phyloP scores from a whole-genome alignment of 2,329 filamentous ascomycete species.

The Botrytis squamosa region DNA sequence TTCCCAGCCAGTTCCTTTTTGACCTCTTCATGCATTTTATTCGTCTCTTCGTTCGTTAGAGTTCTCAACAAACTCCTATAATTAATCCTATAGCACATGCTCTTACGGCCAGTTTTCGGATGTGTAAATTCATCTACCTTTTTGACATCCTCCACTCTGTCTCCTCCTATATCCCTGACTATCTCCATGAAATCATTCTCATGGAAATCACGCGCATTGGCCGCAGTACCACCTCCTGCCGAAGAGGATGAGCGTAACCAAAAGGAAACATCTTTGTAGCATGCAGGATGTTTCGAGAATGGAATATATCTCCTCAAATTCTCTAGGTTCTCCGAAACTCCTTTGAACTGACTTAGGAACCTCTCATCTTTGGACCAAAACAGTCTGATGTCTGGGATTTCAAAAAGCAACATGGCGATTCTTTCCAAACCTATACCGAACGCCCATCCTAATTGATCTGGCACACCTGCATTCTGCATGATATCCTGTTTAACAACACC shows the following conservation, averaged over 20 bases:
- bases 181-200: slow-evolving; percentile 98
- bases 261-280: slow-evolving; percentile 90
- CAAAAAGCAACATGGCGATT: slow-evolving; percentile 96
- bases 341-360: slow-evolving; percentile 82
- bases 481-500: slow-evolving; percentile 85
- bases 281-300: slow-evolving; percentile 88
- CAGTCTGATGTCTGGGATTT: slow-evolving; percentile 91
- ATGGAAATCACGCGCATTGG: slow-evolving; percentile 61
- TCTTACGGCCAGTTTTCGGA: slow-evolving; percentile 78
- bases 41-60: slow-evolving; percentile 78
- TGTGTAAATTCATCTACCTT: slow-evolving; percentile 86
- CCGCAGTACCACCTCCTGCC: slow-evolving; percentile 46
- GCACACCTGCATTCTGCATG: slow-evolving; percentile 72
- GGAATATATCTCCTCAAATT: slow-evolving; percentile 67
- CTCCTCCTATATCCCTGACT: slow-evolving; percentile 77
- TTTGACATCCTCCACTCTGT: slow-evolving; percentile 82
- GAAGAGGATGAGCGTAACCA: slow-evolving; percentile 63
- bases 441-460: slow-evolving; percentile 82
- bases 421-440: slow-evolving; percentile 93
- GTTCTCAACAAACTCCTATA: slow-evolving; percentile 92
- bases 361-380: slow-evolving; percentile 89
- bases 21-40: slow-evolving; percentile 71
- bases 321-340: slow-evolving; percentile 52
- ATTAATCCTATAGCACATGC: slow-evolving; percentile 88
- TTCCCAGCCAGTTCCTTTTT: slow-evolving; percentile 62